These are phyloP conservation scores for Beta corolliflora DNA, from an alignment of 179 eudicot genomes.

Conservation along the genomic window DNA sequence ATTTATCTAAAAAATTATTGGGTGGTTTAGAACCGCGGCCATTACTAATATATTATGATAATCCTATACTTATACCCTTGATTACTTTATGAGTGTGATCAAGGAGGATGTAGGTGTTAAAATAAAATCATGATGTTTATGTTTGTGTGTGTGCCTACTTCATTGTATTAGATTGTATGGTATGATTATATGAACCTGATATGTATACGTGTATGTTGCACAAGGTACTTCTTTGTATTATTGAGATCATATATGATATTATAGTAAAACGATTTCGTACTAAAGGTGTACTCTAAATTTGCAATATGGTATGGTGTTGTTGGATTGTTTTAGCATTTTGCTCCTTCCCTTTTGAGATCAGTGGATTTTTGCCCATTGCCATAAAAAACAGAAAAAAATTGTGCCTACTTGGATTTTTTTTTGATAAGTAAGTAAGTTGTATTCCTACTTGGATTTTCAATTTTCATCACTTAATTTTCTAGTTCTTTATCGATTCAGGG, in stretches of 20 bases:
- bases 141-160: background rate
- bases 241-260: background rate
- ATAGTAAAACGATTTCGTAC: background rate
- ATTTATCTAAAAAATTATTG: background rate
- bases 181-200: no score
- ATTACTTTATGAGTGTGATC: constrained; percentile 12
- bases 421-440: no score
- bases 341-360: background rate
- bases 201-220: constrained; percentile 2
- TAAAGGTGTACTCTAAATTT: background rate
- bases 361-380: no score
- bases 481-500: no score
- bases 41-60: background rate
- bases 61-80: constrained; percentile 8
- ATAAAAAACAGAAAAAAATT: no score
- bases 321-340: background rate
- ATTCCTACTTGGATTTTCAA: no score
- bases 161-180: background rate
- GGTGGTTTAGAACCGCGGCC: background rate
- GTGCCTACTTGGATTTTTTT: no score
- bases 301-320: background rate
- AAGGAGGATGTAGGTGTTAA: constrained; percentile 8
- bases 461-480: no score
- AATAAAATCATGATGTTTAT: background rate
- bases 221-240: background rate